A percentile compares a stretch with the other conserved stretches of the same genome.
Conservation (phyloP, 2,329 filamentous ascomycete genomes). For the Neonectria faginata region DNA sequence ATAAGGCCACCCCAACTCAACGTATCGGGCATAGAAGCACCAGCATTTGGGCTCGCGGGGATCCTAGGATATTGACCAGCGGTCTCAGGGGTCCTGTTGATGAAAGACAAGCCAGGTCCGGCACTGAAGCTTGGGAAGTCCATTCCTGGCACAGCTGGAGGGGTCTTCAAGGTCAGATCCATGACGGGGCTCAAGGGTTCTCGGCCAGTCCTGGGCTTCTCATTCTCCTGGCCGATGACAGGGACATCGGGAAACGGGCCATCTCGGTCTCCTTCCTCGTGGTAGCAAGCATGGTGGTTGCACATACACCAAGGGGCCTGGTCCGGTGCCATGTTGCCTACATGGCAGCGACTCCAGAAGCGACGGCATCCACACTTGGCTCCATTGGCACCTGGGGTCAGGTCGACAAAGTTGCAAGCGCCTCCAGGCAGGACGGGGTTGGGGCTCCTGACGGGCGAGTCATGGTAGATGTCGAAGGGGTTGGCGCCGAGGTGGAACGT, state of each 20-base stretch:
- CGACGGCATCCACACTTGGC: constrained; percentile 70
- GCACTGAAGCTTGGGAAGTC: constrained; percentile 56
- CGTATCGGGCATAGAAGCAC: constrained; percentile 64
- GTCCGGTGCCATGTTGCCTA: constrained; percentile 52
- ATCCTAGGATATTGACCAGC: constrained; percentile 31
- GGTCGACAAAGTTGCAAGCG: constrained; percentile 68
- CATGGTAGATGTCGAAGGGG: constrained; percentile 68
- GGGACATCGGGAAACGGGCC: constrained; percentile 41
- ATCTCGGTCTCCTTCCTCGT: constrained; percentile 59
- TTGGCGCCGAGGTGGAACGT: constrained; percentile 56
- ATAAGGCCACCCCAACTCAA: constrained; percentile 61
- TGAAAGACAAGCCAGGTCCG: constrained; percentile 50
- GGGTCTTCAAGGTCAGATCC: constrained; percentile 59
- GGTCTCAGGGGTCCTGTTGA: constrained; percentile 48
- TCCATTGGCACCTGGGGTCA: constrained; percentile 63
- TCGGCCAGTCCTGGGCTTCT: constrained; percentile 60
- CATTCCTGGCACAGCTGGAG: constrained; percentile 51
- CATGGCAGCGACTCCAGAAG: constrained; percentile 65
- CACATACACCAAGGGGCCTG: constrained; percentile 70
- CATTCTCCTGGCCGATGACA: constrained; percentile 63
- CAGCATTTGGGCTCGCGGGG: constrained; percentile 34
- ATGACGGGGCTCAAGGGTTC: constrained; percentile 66
- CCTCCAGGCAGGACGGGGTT: constrained; percentile 60
- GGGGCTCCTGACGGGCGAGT: constrained; percentile 51
- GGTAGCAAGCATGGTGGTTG: constrained; percentile 71